Evolutionary conservation across 805 yeast species (phyloP).

Genomic region (Starmerella bombicola): DNA sequence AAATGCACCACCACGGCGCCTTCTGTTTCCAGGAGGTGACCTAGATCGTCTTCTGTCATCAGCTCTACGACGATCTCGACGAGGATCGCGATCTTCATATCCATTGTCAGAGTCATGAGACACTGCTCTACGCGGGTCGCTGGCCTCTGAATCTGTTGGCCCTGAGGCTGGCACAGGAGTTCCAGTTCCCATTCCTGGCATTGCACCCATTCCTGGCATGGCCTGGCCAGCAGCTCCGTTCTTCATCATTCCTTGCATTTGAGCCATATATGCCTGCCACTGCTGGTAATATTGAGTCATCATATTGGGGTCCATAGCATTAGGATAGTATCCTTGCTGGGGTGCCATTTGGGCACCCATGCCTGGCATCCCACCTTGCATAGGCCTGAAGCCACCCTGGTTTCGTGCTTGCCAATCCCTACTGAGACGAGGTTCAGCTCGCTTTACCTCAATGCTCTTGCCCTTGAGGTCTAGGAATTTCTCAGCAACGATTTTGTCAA

Average conservation of each 20-base stretch:
- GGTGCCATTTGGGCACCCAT: conserved; percentile 7
- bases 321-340: conserved; percentile 15
- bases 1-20: conserved; percentile 18
- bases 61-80: conserved; percentile 22
- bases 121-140: conserved; percentile 3
- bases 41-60: conserved; percentile 25
- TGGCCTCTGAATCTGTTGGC: conserved; percentile 1
- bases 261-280: conserved; percentile 32
- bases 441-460: conserved; percentile 39
- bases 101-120: conserved; percentile 4
- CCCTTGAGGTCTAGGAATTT: conserved; percentile 77
- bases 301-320: conserved; percentile 33
- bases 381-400: conserved; percentile 10
- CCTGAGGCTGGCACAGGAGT: conserved; percentile 1
- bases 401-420: conserved; percentile 21
- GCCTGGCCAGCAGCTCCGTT: conserved; percentile 19
- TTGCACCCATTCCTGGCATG: conserved; percentile 12
- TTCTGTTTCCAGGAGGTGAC: conserved; percentile 21
- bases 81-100: conserved; percentile 20
- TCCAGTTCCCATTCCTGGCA: conserved; percentile 3
- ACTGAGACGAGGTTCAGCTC: conserved; percentile 33
- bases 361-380: conserved; percentile 7
- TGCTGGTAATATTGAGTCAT: conserved; percentile 34
- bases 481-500: conserved; percentile 72
- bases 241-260: conserved; percentile 31